Conservation (phyloP, 129 eudicot species). For the Calendula officinalis region DNA sequence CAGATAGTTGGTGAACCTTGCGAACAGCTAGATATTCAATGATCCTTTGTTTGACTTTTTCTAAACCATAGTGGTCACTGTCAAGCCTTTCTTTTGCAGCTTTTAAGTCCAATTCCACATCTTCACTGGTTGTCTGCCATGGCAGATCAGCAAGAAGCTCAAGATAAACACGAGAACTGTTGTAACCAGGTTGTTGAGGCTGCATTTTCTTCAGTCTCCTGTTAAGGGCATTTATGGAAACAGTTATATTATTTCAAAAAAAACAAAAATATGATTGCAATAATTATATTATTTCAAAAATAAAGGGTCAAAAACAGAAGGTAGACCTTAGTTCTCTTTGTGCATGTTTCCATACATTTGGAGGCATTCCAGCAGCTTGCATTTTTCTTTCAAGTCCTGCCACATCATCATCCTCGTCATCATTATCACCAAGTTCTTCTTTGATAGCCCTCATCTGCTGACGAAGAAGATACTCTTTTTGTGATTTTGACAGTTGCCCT, state of each 20-base stretch:
- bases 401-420: slow-evolving; percentile 97
- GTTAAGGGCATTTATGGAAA: slow-evolving; percentile 26
- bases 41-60: slow-evolving; percentile 89
- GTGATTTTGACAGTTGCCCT: slow-evolving; percentile 97
- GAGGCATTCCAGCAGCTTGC: slow-evolving; percentile 96
- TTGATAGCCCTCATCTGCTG: slow-evolving; percentile 99
- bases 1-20: slow-evolving; percentile 50
- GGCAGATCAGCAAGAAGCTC: slow-evolving; percentile 98
- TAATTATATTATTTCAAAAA: slow-evolving; percentile 9
- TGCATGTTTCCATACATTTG: slow-evolving; percentile 97
- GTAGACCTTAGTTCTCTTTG: slow-evolving; percentile 88
- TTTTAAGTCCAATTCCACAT: slow-evolving; percentile 70
- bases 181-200: slow-evolving; percentile 98
- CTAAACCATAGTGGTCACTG: slow-evolving; percentile 86
- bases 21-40: slow-evolving; percentile 97
- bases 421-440: slow-evolving; percentile 99
- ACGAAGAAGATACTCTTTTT: slow-evolving; percentile 93
- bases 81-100: slow-evolving; percentile 96
- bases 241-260: slow-evolving; percentile 13
- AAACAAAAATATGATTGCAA: background rate
- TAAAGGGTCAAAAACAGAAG: background rate
- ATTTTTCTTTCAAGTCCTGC: slow-evolving; percentile 94
- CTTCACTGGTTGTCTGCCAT: slow-evolving; percentile 89
- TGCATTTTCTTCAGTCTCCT: slow-evolving; percentile 99
- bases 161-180: slow-evolving; percentile 90